These are phyloP conservation scores for Ogataea pignaliae DNA, from an alignment of 805 yeast species.

Conservation along the genomic window DNA sequence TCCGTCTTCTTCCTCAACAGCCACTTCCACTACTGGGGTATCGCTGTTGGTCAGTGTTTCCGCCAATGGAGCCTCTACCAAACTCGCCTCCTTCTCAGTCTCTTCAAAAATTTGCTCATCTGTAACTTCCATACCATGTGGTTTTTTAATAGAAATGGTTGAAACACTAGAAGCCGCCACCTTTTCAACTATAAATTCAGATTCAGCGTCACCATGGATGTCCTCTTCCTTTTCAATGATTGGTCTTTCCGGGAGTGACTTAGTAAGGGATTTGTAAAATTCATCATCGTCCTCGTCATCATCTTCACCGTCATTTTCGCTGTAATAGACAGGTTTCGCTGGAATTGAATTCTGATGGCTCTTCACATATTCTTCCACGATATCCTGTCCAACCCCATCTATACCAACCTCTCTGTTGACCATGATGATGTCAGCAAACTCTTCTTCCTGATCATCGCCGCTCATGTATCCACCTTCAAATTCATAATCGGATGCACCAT, in stretches of 20 bases:
- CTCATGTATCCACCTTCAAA: constrained; percentile 32
- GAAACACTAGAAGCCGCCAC: too few relatives aligned
- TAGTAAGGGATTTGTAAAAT: constrained; percentile 16
- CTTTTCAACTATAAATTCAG: too few relatives aligned
- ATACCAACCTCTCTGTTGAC: constrained; percentile 19
- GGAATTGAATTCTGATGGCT: constrained; percentile 2
- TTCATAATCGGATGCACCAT: constrained; percentile 42
- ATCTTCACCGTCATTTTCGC: constrained; percentile 18
- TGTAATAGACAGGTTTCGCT: constrained; percentile 1
- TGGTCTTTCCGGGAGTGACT: background rate
- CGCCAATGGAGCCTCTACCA: background rate
- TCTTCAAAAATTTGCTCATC: too few relatives aligned
- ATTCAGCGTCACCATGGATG: background rate
- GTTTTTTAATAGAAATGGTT: too few relatives aligned
- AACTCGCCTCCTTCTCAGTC: background rate
- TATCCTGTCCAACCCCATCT: constrained; percentile 12
- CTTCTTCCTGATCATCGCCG: constrained; percentile 21
- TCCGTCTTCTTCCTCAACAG: background rate
- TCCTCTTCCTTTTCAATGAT: constrained; percentile 7
- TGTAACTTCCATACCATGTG: too few relatives aligned
- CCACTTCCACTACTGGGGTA: background rate
- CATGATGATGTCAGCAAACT: constrained; percentile 26
- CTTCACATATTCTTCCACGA: constrained; percentile 25
- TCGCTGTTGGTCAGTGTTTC: too few relatives aligned
- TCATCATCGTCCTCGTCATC: constrained; percentile 20